phyloP scores from a whole-genome alignment of 2,329 filamentous ascomycete species.

The Lachnellula arida region DNA sequence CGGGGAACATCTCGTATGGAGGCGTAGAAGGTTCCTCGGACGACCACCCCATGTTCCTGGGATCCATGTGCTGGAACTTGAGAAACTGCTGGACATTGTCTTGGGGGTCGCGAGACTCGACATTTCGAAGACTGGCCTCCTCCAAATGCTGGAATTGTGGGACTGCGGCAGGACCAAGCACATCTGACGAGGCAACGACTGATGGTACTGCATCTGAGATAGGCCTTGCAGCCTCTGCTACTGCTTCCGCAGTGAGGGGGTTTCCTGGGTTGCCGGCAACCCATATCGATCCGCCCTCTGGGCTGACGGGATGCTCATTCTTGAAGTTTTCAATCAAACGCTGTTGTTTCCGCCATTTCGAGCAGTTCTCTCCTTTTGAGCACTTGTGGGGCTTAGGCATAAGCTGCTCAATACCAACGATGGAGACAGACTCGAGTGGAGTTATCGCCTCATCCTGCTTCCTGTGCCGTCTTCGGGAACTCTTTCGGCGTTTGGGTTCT shows the following conservation, averaged over 20 bases:
- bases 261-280: conserved; percentile 77
- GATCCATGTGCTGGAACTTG: conserved; percentile 69
- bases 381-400: conserved; percentile 81
- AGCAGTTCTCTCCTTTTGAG: conserved; percentile 79
- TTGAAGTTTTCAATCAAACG: conserved; percentile 70
- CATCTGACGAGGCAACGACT: conserved; percentile 84
- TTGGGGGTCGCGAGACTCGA: conserved; percentile 74
- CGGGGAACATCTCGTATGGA: conserved; percentile 60
- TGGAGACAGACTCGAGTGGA: conserved; percentile 79
- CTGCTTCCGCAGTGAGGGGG: conserved; percentile 55
- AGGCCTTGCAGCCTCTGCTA: conserved; percentile 47
- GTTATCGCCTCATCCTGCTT: conserved; percentile 61
- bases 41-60: conserved; percentile 31
- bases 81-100: conserved; percentile 93
- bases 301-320: conserved; percentile 65
- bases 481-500: conserved; percentile 25
- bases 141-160: conserved; percentile 67
- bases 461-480: conserved; percentile 22
- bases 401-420: conserved; percentile 86
- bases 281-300: conserved; percentile 62
- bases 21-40: conserved; percentile 64
- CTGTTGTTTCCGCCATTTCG: conserved; percentile 78
- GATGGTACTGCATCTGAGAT: conserved; percentile 74
- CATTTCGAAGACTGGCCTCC: conserved; percentile 63
- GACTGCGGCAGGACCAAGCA: conserved; percentile 66